Base-by-base conservation (phyloP, 768 basidiomycete genomes). In the Termitomyces sp. region DNA sequence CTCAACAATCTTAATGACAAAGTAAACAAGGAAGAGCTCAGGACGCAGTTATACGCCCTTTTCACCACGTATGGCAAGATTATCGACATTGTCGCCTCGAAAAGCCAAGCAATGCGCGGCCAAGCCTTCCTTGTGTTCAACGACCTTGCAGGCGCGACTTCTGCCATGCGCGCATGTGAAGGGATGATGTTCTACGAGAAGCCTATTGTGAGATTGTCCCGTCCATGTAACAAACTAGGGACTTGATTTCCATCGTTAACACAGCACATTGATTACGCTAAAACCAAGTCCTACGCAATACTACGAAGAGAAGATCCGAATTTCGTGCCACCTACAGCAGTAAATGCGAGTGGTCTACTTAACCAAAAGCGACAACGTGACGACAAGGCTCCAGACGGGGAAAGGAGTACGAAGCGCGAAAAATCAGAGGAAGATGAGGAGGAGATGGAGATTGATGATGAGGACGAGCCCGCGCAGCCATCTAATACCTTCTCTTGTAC, bases 91-190 rank as follows among this genome's bases (percentile, higher is more conserved):
- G 82, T 98, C 54, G 94, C 95, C 22, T 85, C 88, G 23, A 94
- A 96, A 71, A 83, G 78, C 66, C 74, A 82, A 55, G 89, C 86
- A 70, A 92, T 91, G 86, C 83, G 88, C 60, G 95, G 94, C 20
- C 94, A 97, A 71, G 96, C 96, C 1, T 98, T 97, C 72, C 86
- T 98, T 65, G 94, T 96, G 63, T 98, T 97, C 73, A 81, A 84
- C 48, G 96, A 98, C 73, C 85, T 96, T 47, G 83, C 91, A 10
- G 84, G 86, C 51, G 92, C 94, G 54, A 98, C 96, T 5, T 84
- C 92, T 51, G 96, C 96, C 33, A 81, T 98, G 84, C 82, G 96
- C 46, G 92, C 89, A 43, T 89, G 94, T 66, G 89, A 93, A 64
- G 96, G 96, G 52, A 91, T 96, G 83, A 59, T 84, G 25, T 96